phyloP scores from a whole-genome alignment of 2,329 filamentous ascomycete species.

The Fusarium sp. region DNA sequence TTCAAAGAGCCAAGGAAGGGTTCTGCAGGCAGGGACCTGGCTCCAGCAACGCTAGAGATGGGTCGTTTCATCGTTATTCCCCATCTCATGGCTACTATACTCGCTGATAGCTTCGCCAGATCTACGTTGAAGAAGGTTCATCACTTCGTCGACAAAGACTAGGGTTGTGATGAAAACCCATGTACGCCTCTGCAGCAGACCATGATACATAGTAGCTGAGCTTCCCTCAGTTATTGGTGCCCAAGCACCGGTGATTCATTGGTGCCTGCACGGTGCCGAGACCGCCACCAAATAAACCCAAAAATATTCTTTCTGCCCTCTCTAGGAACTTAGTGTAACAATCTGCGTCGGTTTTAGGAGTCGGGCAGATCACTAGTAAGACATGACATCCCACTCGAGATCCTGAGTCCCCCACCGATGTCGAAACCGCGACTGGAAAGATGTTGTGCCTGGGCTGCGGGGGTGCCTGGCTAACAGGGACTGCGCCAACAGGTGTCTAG shows the following conservation, averaged over 20 bases:
- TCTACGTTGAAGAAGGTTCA: background rate
- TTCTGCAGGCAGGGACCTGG: slow-evolving; percentile 33
- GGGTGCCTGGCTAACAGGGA: slow-evolving; percentile 6
- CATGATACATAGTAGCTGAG: slow-evolving; percentile 1
- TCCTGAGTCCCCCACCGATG: slow-evolving; percentile 14
- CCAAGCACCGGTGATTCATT: slow-evolving; percentile 12
- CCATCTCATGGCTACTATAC: slow-evolving; percentile 31
- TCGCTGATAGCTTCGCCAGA: background rate
- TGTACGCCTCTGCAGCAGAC: background rate
- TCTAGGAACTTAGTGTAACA: background rate
- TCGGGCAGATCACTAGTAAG: slow-evolving; percentile 21
- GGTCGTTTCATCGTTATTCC: slow-evolving; percentile 36
- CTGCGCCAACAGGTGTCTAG: slow-evolving; percentile 14
- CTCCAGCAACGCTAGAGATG: slow-evolving; percentile 32
- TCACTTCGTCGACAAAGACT: background rate
- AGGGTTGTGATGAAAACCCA: background rate
- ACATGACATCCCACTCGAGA: slow-evolving; percentile 24
- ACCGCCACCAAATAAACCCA: slow-evolving; percentile 19
- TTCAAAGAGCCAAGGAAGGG: slow-evolving; percentile 23
- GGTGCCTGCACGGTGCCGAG: slow-evolving; percentile 29
- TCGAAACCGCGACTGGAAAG: slow-evolving; percentile 11
- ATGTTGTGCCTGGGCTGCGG: background rate
- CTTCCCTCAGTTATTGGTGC: background rate
- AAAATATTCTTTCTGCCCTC: slow-evolving; percentile 1
- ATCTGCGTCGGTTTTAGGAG: slow-evolving; percentile 10